Evolutionary conservation across 2,329 filamentous ascomycete species (phyloP), one percentile per base, ranked within the genome.

Genomic region (Paecilomyces variotii): DNA sequence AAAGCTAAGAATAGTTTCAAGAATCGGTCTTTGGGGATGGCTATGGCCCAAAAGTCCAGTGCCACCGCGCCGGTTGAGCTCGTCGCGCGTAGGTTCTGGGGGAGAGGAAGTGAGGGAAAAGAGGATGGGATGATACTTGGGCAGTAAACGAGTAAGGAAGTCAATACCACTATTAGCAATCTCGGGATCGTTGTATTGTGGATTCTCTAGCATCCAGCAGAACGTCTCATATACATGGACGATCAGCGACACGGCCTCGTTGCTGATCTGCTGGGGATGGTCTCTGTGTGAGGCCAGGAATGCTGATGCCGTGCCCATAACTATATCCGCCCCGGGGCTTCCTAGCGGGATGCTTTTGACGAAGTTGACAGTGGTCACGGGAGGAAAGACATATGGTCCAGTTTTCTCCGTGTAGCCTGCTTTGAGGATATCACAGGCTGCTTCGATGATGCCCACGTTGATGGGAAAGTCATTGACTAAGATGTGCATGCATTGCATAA

Each of bases 241-340:
- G 28, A 78, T 74, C 39, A 77, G 60, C 5, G 70, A 65, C 10
- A 71, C 65, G 0, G 71, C 68, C 55, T 75, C 70, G 11, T 69
- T 64, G 35, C 67, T 67, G 49, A 77, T 69, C 9, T 67, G 63
- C 50, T 70, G 65, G 4, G 72, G 65, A 50, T 72, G 71, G n/a
- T 67, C 64, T 14, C 70, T 67, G 53, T 76, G 72, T 9, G 76
- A 78, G 19, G 76, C 75, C 30, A 79, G 64, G 60, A 78, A 79
- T 24, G 77, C 73, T 1, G 76, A 76, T 5, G 77, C 76, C 4
- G 76, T 78, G 14, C 68, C 71, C 76, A 79, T 78, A 11, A 77
- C 73, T 30, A 72, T 68, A 63, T 77, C 75, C 9, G 74, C 74
- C 9, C 74, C 74, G 5, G 73, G 66, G 56, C 70, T 73, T 4